Base-by-base conservation (phyloP, 2,329 filamentous ascomycete species). In the Beauveria australis region DNA sequence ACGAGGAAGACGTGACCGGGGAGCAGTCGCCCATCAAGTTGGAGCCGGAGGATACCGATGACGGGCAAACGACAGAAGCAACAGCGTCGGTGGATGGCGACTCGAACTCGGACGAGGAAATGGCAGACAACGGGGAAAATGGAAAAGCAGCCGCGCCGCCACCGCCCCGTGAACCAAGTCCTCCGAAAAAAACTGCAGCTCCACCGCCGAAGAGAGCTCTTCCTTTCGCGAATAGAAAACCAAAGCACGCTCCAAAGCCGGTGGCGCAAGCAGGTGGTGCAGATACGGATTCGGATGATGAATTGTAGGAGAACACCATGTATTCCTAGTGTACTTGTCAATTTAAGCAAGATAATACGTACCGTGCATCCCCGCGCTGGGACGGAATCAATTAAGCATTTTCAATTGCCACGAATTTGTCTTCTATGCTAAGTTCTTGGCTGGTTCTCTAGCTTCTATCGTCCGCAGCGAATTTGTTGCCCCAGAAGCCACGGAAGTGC, bases 401-500 rank as follows among this genome's bases (percentile, higher is more conserved):
- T 14, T 5, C 33, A 14, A 37, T 14, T 33, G 30, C 12, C 12
- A 14, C 30, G 30, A 33, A 12, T 33, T 33, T 14, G 12, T 33
- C 33, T 37, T 37, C 33, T 37, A 37, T 37, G 33, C 5, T 37
- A 2, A 14, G 1, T 14, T 37, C 33, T 37, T 1, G 5, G 4
- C 5, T 37, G 33, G 33, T 14, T 5, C 26, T 62, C 59, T 67
- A 75, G 5, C 69, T 68, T 52, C 66, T 67, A 66, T 88, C 85
- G 61, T 83, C 76, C 1, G 71, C 70, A 10, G 70, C 78, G 70
- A 84, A 86, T 61, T 76, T 76, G 18, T 79, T 64, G 2, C 64
- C 73, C 83, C 83, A 89, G 69, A 84, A 89, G 0, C 73, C 80
- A 37, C 86, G 78, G 66, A 75, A 84, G 70, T 89, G 82, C 73